These are phyloP conservation scores for Camellia oleifera DNA, from an alignment of 179 eudicot species.

Conservation along the genomic window DNA sequence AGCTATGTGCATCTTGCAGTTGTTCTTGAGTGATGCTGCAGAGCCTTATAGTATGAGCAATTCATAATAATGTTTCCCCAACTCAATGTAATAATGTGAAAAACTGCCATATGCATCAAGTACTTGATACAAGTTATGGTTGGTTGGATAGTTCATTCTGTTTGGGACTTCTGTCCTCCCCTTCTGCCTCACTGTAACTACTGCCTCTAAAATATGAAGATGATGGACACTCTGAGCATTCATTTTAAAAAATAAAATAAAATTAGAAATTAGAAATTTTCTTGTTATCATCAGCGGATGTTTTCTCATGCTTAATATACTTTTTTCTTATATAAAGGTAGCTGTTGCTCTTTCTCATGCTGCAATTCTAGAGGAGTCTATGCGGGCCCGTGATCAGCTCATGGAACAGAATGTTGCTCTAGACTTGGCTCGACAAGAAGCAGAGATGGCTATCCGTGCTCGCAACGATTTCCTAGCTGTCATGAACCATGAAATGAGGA, in stretches of 20 bases:
- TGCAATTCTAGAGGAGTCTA: conserved; percentile 90
- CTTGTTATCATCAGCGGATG: neutral
- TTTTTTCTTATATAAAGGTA: conserved; percentile 39
- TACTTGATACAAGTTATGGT: neutral
- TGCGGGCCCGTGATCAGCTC: conserved; percentile 80
- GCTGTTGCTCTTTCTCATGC: conserved; percentile 98
- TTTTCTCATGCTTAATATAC: neutral
- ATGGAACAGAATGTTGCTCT: conserved; percentile 78
- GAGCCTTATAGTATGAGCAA: neutral
- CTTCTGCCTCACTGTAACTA: neutral
- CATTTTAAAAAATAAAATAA: neutral
- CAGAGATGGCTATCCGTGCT: conserved; percentile 82
- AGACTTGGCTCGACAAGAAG: conserved; percentile 79
- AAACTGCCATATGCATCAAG: neutral
- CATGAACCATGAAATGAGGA: conserved; percentile 95
- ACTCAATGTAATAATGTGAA: neutral
- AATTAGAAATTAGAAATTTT: neutral
- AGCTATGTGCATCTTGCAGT: neutral
- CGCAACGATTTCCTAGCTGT: conserved; percentile 85
- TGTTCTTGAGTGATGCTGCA: neutral
- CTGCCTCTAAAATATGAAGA: conserved; percentile 5
- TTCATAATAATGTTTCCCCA: neutral
- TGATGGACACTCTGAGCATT: neutral
- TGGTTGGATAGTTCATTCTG: neutral
- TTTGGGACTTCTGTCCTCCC: neutral